These are phyloP conservation scores for Sugiyamaella novakii DNA, from an alignment of 1,139 yeast species.

Conservation along the genomic window DNA sequence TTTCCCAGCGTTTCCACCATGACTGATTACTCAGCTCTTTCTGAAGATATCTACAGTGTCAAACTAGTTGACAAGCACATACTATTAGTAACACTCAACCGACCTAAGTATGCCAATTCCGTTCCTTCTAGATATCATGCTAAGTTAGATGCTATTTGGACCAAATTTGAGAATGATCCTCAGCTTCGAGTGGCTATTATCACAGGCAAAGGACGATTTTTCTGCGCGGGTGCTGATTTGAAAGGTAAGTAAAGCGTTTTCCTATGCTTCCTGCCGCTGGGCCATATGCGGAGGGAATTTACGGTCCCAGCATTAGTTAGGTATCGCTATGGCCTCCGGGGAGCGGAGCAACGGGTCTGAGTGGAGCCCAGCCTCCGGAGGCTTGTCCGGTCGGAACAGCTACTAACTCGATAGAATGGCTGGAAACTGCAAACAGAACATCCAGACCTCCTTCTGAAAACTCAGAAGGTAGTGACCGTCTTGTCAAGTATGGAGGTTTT, in stretches of 20 bases:
- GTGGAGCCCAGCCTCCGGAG: too few species aligned
- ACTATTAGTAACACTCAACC: constrained; percentile 33
- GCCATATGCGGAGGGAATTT: too few species aligned
- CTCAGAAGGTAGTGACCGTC: background rate
- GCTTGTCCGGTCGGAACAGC: too few species aligned
- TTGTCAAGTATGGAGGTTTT: constrained; percentile 32
- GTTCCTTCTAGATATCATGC: constrained; percentile 30
- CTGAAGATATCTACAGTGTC: constrained; percentile 29
- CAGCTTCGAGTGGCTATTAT: constrained; percentile 36
- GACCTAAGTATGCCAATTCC: constrained; percentile 33
- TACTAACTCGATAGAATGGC: constrained; percentile 8
- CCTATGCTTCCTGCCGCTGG: constrained; percentile 5
- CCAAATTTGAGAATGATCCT: constrained; percentile 37
- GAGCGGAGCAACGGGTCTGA: too few species aligned
- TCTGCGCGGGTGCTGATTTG: constrained; percentile 41
- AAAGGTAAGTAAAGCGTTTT: constrained; percentile 26
- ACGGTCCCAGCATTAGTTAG: too few species aligned
- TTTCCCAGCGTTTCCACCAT: background rate
- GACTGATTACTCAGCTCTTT: constrained; percentile 4
- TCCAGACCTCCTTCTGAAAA: constrained; percentile 2
- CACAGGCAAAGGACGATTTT: constrained; percentile 38
- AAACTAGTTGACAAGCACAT: constrained; percentile 27
- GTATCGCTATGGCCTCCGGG: too few species aligned
- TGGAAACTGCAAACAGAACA: constrained; percentile 3
- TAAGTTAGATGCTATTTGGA: constrained; percentile 32